Base-by-base conservation (phyloP, 768 basidiomycete species). In the Psilocybe sp. region DNA sequence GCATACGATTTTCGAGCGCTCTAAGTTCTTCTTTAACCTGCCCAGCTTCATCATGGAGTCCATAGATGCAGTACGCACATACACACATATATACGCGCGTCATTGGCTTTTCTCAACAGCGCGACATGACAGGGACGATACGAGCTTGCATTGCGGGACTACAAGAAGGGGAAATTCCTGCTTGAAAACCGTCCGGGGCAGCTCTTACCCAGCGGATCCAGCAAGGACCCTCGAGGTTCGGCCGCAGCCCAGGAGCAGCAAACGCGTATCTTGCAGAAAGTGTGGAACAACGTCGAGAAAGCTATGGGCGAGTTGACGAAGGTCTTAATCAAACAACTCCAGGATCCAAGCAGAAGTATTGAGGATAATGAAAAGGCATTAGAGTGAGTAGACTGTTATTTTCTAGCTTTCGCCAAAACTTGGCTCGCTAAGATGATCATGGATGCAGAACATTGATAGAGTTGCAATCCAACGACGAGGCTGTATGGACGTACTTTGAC, bases 21-120 rank as follows among this genome's bases (percentile, higher is more conserved):
- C 92, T 41, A 95, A 93, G 59, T 99, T 98, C 77, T 92, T 98
- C 69, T 98, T 98, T 79, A 98, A 96, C 61, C 79, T 99, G 10
- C 96, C 97, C 0, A 87, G 89, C 34, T 86, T 87, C 44, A 81
- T 99, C 19, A 78, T 92, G 23, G 95, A 96, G 61, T 87, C 81
- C 11, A 88, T 98, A 35, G 88, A 95, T 61, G 85, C 86, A 43
- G 94, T 94, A 64, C 59, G 84, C 69, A 5, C 2, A 13, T 18
- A 12, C 14, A 18, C 31, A 13, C 42, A 46, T 45, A 5, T 33
- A 28, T 28, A 20, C 43, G 23, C 23, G 23, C 23, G 23, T 28
- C 23, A 40, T 13, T 11, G 12, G 14, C 14, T 0, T 28, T 40
- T 39, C 14, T 11, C 33, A 43, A 43, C 20, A 56, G 10, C 16